A percentile compares a stretch with the other conserved stretches of the same genome.
phyloP scores from a whole-genome alignment of 345 rosid genomes.

The Gossypioides kirkii region DNA sequence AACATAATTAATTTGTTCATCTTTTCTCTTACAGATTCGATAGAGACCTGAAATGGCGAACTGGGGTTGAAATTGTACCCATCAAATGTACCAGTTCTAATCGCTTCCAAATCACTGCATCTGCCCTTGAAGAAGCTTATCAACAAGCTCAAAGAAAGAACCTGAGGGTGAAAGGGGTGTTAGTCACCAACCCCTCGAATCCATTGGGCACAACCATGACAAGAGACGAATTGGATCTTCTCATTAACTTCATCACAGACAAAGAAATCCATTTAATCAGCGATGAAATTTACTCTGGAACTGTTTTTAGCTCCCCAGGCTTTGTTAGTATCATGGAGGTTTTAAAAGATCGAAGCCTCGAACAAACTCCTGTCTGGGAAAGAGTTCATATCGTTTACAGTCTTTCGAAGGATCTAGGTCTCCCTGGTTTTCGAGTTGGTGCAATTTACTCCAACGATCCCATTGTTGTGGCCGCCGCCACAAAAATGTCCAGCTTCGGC shows the following conservation, averaged over 20 bases:
- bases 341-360: conserved; percentile 42
- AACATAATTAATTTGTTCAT: conserved; percentile 6
- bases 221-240: conserved; percentile 55
- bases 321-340: conserved; percentile 67
- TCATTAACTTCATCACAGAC: conserved; percentile 47
- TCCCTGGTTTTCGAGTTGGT: conserved; percentile 84
- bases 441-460: conserved; percentile 75
- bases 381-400: conserved; percentile 68
- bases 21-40: conserved; percentile 45
- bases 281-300: conserved; percentile 78
- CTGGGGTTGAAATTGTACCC: conserved; percentile 58
- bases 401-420: conserved; percentile 74
- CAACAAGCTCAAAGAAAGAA: conserved; percentile 50
- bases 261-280: conserved; percentile 65
- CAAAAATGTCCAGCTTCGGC: conserved; percentile 84
- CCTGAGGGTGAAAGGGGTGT: conserved; percentile 64
- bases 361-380: conserved; percentile 40
- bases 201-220: conserved; percentile 70
- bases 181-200: conserved; percentile 80
- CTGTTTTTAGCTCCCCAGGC: conserved; percentile 57
- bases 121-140: conserved; percentile 66
- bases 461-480: conserved; percentile 59
- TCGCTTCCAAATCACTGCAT: conserved; percentile 48
- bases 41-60: conserved; percentile 74
- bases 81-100: conserved; percentile 54